Percentiles rank a stretch among this genome's conserved stretches.
Conservation (phyloP, 2,329 filamentous ascomycete genomes). For the Fusarium verticillioides region DNA sequence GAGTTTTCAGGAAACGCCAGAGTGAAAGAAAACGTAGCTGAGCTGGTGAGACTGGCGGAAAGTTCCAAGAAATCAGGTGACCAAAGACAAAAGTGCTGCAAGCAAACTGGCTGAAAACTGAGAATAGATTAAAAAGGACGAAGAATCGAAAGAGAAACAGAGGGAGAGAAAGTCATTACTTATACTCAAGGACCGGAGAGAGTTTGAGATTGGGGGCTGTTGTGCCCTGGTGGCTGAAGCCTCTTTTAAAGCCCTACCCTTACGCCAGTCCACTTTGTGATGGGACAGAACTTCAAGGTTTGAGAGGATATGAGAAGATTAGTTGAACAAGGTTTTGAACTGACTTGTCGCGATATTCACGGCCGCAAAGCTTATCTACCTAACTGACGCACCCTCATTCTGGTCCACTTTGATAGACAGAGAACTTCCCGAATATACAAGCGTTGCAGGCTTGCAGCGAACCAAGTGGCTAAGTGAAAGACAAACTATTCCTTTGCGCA, state of each 20-base stretch:
- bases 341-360: background rate
- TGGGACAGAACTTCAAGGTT: background rate
- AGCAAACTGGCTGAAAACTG: background rate
- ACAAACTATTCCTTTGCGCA: rapidly evolving
- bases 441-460: background rate
- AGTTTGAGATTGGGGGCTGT: background rate
- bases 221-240: background rate
- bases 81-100: background rate
- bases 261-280: background rate
- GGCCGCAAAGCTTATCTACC: rapidly evolving
- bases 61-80: background rate
- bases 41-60: background rate
- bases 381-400: background rate
- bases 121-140: background rate
- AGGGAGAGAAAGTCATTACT: background rate
- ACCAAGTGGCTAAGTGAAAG: rapidly evolving
- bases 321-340: too few relatives aligned
- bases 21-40: background rate
- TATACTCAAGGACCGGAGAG: background rate
- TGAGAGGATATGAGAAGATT: background rate
- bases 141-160: background rate
- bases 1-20: background rate
- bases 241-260: too few relatives aligned
- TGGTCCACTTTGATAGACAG: rapidly evolving
- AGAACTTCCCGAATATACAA: background rate